These are phyloP conservation scores for Pouteria glomerata DNA, from an alignment of 148 eudicot genomes.

Conservation along the genomic window DNA sequence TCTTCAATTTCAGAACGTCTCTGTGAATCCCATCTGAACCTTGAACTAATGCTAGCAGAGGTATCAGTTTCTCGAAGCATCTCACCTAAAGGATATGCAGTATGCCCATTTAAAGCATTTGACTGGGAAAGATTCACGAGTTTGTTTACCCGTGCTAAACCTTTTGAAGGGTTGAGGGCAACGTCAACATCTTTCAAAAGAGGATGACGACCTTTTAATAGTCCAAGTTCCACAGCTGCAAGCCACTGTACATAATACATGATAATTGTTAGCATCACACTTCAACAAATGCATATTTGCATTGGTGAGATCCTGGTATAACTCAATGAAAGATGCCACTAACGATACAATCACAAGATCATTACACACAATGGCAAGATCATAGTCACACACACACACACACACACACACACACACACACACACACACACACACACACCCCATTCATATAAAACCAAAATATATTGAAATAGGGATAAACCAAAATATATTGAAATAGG, in stretches of 20 bases:
- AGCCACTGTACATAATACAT: slow-evolving; percentile 70
- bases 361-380: background rate
- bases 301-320: background rate
- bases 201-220: slow-evolving; percentile 95
- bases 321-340: background rate
- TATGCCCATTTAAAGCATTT: slow-evolving; percentile 24
- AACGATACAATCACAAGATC: background rate
- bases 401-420: too few relatives aligned
- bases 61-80: slow-evolving; percentile 24
- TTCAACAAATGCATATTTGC: background rate
- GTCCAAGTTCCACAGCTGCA: slow-evolving; percentile 90
- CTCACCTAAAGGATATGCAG: slow-evolving; percentile 23
- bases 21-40: slow-evolving; percentile 19
- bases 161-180: slow-evolving; percentile 69
- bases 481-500: background rate
- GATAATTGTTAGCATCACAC: slow-evolving; percentile 9
- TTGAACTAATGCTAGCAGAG: slow-evolving; percentile 15
- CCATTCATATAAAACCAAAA: background rate
- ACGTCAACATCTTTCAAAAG: slow-evolving; percentile 78
- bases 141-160: slow-evolving; percentile 34
- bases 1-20: slow-evolving; percentile 19
- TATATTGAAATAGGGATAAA: too few relatives aligned
- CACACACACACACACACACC: too few relatives aligned
- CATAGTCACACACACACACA: background rate
- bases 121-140: slow-evolving; percentile 24